Conservation (phyloP, 164 flowering plant genomes). For the Euptelea pleiosperma region DNA sequence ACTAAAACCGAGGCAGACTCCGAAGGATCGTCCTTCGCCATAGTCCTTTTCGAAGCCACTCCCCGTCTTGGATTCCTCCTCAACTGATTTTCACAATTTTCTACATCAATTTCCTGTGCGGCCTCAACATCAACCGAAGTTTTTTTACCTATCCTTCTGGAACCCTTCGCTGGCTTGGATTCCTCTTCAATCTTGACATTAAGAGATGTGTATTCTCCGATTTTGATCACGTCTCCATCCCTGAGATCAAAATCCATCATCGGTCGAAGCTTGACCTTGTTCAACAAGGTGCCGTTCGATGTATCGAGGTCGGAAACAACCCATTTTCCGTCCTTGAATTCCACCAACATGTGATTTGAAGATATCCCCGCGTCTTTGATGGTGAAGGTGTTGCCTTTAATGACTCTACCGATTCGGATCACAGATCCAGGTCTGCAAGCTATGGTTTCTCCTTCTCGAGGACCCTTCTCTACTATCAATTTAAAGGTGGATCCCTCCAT, state of each 20-base stretch:
- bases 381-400: conserved; percentile 53
- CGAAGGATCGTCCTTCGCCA: conserved; percentile 9
- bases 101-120: neutral
- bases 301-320: conserved; percentile 53
- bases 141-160: neutral
- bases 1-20: neutral
- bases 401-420: conserved; percentile 57
- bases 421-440: conserved; percentile 27
- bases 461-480: conserved; percentile 54
- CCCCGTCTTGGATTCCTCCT: conserved; percentile 37
- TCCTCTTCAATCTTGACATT: conserved; percentile 26
- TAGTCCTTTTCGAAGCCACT: conserved; percentile 13
- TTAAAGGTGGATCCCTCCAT: conserved; percentile 29
- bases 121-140: conserved; percentile 4
- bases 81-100: conserved; percentile 8
- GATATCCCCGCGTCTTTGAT: conserved; percentile 72
- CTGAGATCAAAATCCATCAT: conserved; percentile 25
- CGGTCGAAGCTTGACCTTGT: conserved; percentile 27
- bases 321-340: conserved; percentile 47
- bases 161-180: neutral
- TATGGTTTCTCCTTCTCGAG: conserved; percentile 51
- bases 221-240: conserved; percentile 50
- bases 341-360: conserved; percentile 54
- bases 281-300: conserved; percentile 66
- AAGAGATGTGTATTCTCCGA: conserved; percentile 59